Evolutionary conservation across 192 early-diverging fungal genomes (phyloP), one percentile per base, ranked within the genome.

Genomic region (Phlyctochytrium arcticum): DNA sequence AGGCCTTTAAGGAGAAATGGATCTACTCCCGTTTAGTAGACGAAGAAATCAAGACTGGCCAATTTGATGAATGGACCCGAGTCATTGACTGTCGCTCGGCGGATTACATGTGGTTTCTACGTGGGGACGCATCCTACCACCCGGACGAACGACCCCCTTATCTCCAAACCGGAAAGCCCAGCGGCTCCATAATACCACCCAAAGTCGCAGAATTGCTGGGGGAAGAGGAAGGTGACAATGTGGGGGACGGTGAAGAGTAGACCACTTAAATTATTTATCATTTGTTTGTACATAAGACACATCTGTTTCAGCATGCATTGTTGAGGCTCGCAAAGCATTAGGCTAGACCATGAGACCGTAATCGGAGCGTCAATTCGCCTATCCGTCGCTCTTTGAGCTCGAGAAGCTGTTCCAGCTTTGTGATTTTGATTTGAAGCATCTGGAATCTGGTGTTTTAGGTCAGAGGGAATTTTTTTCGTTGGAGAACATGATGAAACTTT

Each of bases 1-100:
- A 89, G 7, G 75, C 72, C 32, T 98, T 99, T 67, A 96, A 93
- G 78, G 77, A 92, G 64, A 77, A 90, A 72, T 92, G 78, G 67
- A 95, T 99, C 62, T 94, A 96, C 76, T 75, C 81, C 21, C 78
- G 81, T 17, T 90, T 97, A 24, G 78, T 87, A 48, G 73, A 85
- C 42, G 87, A 88, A 12, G 97, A 99, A 78, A 47, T 80, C 48
- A 63, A 69, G 4, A 85, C 88, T 9, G 64, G 68, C 23, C 71
- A 72, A 74, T 92, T 87, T 62, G 76, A 81, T 36, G 73, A 81
- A 24, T 92, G 86, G 79, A 53, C 87, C 3, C 67, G 78, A 15
- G 68, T 80, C 15, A 55, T 90, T 39, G 88, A 90, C 61, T 55
- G 64, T 3, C 81, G 84, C 50, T 58, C 69, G 7, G 75, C 61